Percentiles rank a stretch among this genome's conserved stretches.
Evolutionary conservation across 345 rosid species (phyloP).

Genomic region (Erodium maritimum): DNA sequence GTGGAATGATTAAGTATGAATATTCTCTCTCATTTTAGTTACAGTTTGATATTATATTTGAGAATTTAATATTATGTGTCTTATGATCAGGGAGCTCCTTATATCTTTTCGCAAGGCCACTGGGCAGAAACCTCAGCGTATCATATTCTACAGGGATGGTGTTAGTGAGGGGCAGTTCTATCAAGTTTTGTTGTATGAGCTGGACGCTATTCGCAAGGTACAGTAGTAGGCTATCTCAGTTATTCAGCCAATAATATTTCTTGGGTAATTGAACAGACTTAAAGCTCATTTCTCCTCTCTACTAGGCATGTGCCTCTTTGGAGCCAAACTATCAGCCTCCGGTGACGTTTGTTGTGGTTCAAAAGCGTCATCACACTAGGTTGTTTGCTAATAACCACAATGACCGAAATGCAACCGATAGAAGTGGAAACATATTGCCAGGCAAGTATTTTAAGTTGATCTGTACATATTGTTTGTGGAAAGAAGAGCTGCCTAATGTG

Average conservation of each 20-base stretch:
- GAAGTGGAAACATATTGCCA: slow-evolving; percentile 82
- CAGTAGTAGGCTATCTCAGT: not conserved
- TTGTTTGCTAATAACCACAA: slow-evolving; percentile 69
- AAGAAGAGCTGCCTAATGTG: too few relatives aligned
- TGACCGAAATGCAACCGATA: slow-evolving; percentile 55
- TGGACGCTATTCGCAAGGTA: slow-evolving; percentile 91
- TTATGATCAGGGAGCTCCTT: slow-evolving; percentile 62
- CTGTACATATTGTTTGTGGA: not conserved
- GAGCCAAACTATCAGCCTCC: slow-evolving; percentile 96
- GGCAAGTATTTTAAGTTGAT: slow-evolving; percentile 25
- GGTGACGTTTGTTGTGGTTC: slow-evolving; percentile 91
- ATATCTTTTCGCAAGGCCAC: slow-evolving; percentile 85
- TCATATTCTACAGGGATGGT: slow-evolving; percentile 95
- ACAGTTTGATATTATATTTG: not conserved
- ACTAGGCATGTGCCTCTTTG: slow-evolving; percentile 79
- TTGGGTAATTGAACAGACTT: too few relatives aligned
- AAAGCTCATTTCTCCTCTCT: not conserved
- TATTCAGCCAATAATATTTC: too few relatives aligned
- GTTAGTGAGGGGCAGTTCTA: slow-evolving; percentile 96
- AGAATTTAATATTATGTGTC: not conserved
- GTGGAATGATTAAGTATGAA: slow-evolving; percentile 90
- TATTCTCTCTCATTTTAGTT: not conserved
- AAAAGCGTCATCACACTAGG: slow-evolving; percentile 94
- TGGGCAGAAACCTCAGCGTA: slow-evolving; percentile 83
- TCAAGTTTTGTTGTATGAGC: slow-evolving; percentile 75